phyloP scores from a whole-genome alignment of 768 basidiomycete genomes.

The Russula brevipes region DNA sequence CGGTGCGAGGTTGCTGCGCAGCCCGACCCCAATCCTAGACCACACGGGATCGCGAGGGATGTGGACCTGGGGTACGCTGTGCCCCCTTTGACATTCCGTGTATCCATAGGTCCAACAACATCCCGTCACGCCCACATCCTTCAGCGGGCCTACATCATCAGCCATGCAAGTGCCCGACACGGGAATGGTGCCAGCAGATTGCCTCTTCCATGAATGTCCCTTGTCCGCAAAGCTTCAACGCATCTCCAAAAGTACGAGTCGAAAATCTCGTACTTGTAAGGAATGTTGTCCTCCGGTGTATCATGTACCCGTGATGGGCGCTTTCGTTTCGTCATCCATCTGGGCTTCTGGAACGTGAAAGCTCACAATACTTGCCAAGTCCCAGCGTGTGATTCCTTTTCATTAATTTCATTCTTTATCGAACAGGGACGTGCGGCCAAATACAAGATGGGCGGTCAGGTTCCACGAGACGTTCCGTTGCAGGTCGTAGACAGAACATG shows the following conservation, averaged over 20 bases:
- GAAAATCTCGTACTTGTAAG: background rate
- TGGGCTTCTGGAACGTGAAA: background rate
- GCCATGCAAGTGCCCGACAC: background rate
- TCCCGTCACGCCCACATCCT: no score
- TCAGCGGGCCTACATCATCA: no score
- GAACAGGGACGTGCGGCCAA: background rate
- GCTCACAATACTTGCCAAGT: background rate
- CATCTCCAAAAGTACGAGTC: constrained; percentile 7
- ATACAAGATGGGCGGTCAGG: no score
- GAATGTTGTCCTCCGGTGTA: background rate
- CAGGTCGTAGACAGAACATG: no score
- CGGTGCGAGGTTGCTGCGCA: no score
- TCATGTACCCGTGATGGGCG: background rate
- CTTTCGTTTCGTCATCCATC: background rate
- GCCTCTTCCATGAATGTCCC: background rate
- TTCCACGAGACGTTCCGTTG: no score
- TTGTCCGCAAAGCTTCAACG: background rate
- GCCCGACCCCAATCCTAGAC: no score
- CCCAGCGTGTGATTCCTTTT: background rate
- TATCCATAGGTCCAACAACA: no score
- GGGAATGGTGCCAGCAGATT: background rate
- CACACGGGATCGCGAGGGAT: no score
- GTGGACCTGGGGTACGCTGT: no score
- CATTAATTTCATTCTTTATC: background rate
- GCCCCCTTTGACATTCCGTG: no score